These are phyloP conservation scores for Penicillium sp. DNA, from an alignment of 2,329 filamentous ascomycete species.

Conservation along the genomic window DNA sequence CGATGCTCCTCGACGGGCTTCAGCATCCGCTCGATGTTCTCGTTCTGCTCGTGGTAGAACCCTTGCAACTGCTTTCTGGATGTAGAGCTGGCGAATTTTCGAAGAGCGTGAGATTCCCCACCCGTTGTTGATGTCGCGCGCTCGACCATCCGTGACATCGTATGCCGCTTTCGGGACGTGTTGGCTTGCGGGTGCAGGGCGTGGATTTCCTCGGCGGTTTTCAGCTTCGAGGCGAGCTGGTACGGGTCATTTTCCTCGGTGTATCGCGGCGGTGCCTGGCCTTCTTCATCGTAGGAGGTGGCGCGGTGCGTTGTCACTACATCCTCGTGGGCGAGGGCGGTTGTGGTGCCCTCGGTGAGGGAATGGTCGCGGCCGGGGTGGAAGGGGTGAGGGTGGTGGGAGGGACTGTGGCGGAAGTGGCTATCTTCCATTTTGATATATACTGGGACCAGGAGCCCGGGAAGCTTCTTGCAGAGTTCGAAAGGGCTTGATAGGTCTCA, in stretches of 20 bases:
- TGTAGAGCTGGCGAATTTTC: slow-evolving; percentile 3
- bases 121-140: slow-evolving; percentile 45
- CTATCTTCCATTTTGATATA: slow-evolving; percentile 15
- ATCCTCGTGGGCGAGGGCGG: slow-evolving; percentile 50
- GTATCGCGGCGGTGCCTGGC: slow-evolving; percentile 58
- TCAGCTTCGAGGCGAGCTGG: slow-evolving; percentile 75
- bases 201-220: slow-evolving; percentile 75
- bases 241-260: slow-evolving; percentile 77
- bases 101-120: slow-evolving; percentile 24
- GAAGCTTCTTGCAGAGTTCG: too few relatives aligned
- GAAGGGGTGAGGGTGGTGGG: slow-evolving; percentile 13
- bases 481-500: too few relatives aligned
- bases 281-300: slow-evolving; percentile 49
- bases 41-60: slow-evolving; percentile 92
- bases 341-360: slow-evolving; percentile 36
- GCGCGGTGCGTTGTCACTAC: slow-evolving; percentile 26
- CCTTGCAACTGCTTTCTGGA: slow-evolving; percentile 59
- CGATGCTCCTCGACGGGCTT: slow-evolving; percentile 93
- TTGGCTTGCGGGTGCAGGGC: slow-evolving; percentile 72
- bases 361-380: slow-evolving; percentile 8
- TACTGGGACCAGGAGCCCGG: too few relatives aligned
- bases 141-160: slow-evolving; percentile 70
- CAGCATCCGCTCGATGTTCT: slow-evolving; percentile 87
- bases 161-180: slow-evolving; percentile 73
- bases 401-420: slow-evolving; percentile 19